Base-by-base conservation (phyloP, 1,284 basidiomycete genomes). In the Bjerkandera adusta region DNA sequence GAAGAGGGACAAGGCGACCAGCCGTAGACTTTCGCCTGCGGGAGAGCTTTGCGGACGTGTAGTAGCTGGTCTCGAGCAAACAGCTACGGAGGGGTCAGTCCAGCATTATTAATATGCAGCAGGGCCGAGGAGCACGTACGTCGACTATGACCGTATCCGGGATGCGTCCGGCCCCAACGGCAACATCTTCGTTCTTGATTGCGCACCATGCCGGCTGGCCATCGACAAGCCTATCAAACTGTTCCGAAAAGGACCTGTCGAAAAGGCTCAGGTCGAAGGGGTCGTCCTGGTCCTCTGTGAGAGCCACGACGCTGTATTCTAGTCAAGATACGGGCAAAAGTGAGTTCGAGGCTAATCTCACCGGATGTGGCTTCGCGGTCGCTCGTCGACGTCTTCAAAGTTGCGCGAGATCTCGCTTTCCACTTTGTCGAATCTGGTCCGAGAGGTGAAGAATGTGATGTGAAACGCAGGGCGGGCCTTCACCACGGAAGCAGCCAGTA, bases 401-500 rank as follows among this genome's bases (percentile, higher is more conserved):
- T 41, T 40, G 4, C 20, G 20, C 3, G 30, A 8, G 3, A 47
- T 6, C 20, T 47, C 45, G 6, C 18, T 25, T 15, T 4, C 32
- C 5, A 27, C 32, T 12, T 29, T 38, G 5, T 25, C 45, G 24
- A 26, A 36, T 11, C 16, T 33, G 29, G 16, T 4, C 11, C 6
- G 21, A 7, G 45, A 18, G 32, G 38, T 41, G 39, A 47, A 18
- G 7, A 47, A 16, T 3, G 45, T 47, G 36, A 47, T 18, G 16
- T 3, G 8, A 4, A 36, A 2, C 22, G 6, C n/a, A n/a, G n/a
- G 21, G 15, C 45, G 37, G 6, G 20, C 11, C n/a, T 36, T 33
- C 3, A 41, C 45, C 10, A 47, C 18, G 10, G 30, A 13, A 6
- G 45, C 29, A 13, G 32, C 37, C 7, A 47, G 15, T 4, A 22